These are phyloP conservation scores for Dysphania ambrosioides DNA, from an alignment of 148 eudicot genomes.

Conservation along the genomic window DNA sequence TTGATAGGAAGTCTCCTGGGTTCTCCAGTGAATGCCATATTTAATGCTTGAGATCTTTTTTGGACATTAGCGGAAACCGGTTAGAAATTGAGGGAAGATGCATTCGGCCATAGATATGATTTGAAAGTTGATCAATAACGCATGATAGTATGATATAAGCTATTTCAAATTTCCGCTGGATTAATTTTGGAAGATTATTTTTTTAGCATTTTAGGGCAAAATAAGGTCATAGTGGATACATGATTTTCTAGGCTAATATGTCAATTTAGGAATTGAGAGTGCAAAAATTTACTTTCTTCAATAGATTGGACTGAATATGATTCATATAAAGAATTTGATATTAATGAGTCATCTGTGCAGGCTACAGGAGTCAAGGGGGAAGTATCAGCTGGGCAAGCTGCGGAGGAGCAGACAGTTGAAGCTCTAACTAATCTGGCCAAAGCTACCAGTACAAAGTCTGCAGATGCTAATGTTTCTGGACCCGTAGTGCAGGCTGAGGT, in stretches of 20 bases:
- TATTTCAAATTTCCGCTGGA: background rate
- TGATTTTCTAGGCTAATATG: background rate
- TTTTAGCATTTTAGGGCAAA: background rate
- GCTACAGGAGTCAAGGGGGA: slow-evolving; percentile 57
- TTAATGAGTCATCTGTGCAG: slow-evolving; percentile 39
- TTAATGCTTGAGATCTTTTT: background rate
- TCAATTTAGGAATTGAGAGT: background rate
- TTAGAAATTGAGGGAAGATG: background rate
- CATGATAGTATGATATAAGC: background rate
- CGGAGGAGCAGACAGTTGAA: slow-evolving; percentile 53
- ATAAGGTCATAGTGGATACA: background rate
- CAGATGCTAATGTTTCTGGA: slow-evolving; percentile 32
- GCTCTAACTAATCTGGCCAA: slow-evolving; percentile 32
- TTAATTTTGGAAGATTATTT: background rate
- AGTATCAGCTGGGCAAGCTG: slow-evolving; percentile 40
- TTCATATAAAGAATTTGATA: background rate
- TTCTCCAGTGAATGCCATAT: background rate
- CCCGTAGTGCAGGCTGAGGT: slow-evolving; percentile 38
- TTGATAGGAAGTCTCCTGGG: background rate
- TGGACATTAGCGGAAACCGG: background rate
- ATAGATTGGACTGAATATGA: background rate
- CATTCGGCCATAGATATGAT: too few species aligned
- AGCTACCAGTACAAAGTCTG: slow-evolving; percentile 34
- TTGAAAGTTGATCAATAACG: background rate
- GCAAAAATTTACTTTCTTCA: background rate